Evolutionary conservation across 805 yeast species (phyloP).

Genomic region (Sugiyamaella boreocaroliniensis): DNA sequence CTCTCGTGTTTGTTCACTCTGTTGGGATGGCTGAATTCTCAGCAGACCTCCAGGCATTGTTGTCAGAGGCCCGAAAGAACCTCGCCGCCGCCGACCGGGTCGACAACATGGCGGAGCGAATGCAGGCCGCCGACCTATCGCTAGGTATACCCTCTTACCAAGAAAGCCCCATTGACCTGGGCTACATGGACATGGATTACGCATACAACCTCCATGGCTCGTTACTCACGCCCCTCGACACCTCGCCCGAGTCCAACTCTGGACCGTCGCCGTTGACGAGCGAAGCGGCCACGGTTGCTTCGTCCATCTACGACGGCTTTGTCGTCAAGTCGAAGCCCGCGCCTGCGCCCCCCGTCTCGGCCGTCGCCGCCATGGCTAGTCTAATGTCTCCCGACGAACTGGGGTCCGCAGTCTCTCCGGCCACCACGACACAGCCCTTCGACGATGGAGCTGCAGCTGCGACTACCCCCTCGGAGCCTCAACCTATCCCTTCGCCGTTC

Average conservation of each 20-base stretch:
- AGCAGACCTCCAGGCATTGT: constrained; percentile 20
- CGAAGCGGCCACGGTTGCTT: background rate
- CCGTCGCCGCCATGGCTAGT: constrained; percentile 1
- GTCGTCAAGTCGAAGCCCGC: background rate
- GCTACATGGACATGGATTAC: constrained; percentile 7
- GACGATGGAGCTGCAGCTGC: background rate
- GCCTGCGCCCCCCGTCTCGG: background rate
- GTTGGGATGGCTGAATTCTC: constrained; percentile 17
- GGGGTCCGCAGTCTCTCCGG: constrained; percentile 3
- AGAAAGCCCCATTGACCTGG: constrained; percentile 7
- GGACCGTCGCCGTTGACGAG: constrained; percentile 6
- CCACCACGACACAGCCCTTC: background rate
- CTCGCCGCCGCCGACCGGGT: constrained; percentile 14
- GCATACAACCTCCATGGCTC: constrained; percentile 3
- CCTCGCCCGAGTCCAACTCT: constrained; percentile 15
- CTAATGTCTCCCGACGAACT: constrained; percentile 4
- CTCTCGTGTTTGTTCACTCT: background rate
- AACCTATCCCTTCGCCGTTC: constrained; percentile 5
- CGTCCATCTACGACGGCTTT: constrained; percentile 1
- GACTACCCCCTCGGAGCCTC: background rate
- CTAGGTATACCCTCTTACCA: background rate
- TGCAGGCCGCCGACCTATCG: constrained; percentile 6
- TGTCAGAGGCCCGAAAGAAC: constrained; percentile 20
- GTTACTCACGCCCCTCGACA: constrained; percentile 16
- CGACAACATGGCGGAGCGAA: constrained; percentile 17